phyloP scores from a whole-genome alignment of 106 monocot species.

The Dactylorhiza incarnata region DNA sequence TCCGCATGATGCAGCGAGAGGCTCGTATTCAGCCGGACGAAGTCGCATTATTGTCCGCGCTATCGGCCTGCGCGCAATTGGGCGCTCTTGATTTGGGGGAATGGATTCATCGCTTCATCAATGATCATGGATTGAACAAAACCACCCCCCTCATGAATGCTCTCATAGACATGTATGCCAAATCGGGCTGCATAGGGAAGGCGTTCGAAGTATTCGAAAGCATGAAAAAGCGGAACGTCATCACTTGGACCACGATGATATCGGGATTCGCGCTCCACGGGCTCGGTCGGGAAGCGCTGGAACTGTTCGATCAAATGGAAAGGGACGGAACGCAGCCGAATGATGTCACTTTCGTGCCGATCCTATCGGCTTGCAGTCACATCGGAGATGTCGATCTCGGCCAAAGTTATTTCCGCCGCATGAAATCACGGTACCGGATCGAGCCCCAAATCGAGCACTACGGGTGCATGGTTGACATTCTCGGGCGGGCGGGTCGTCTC shows the following conservation, averaged over 20 bases:
- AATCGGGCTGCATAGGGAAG: constrained; percentile 54
- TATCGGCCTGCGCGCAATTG: constrained; percentile 54
- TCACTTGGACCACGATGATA: constrained; percentile 74
- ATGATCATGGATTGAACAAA: constrained; percentile 20
- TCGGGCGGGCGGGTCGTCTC: constrained; percentile 71
- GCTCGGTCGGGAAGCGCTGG: constrained; percentile 40
- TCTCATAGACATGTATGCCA: constrained; percentile 82
- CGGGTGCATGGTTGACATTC: constrained; percentile 81
- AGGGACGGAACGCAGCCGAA: constrained; percentile 49
- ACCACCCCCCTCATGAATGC: constrained; percentile 50
- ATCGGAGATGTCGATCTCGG: constrained; percentile 48
- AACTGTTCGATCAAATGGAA: constrained; percentile 51
- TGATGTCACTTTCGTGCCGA: constrained; percentile 53
- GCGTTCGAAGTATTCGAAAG: constrained; percentile 56
- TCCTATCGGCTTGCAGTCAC: constrained; percentile 68
- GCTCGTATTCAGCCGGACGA: constrained; percentile 43
- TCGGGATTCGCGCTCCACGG: constrained; percentile 76
- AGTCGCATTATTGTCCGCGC: constrained; percentile 44
- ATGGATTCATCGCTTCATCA: constrained; percentile 56
- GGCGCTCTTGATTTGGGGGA: constrained; percentile 65
- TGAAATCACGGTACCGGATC: constrained; percentile 39
- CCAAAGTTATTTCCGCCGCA: constrained; percentile 36
- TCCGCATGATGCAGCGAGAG: constrained; percentile 58
- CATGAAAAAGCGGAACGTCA: constrained; percentile 43
- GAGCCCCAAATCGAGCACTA: constrained; percentile 57